Evolutionary conservation across 2,329 filamentous ascomycete genomes (phyloP).

Genomic region (Chalaropsis ovoidea): DNA sequence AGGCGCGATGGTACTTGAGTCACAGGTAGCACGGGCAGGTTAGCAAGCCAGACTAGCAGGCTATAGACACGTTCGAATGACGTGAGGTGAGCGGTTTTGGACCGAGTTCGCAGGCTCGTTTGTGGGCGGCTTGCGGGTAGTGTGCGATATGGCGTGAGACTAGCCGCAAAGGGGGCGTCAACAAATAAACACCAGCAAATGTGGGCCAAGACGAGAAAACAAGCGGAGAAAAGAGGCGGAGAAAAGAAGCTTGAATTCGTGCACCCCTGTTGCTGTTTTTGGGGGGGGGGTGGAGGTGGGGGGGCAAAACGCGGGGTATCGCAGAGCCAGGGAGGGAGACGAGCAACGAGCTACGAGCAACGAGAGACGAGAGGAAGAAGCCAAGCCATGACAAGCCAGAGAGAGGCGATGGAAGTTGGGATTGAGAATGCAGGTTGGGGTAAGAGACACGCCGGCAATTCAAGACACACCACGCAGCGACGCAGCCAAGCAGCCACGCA

Average conservation of each 20-base stretch:
- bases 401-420: background rate
- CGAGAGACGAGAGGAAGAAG: background rate
- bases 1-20: background rate
- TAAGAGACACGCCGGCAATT: background rate
- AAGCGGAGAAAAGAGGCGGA: constrained; percentile 9
- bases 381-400: background rate
- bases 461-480: background rate
- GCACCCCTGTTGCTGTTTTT: background rate
- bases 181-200: constrained; percentile 9
- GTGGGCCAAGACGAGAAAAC: background rate
- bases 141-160: constrained; percentile 3
- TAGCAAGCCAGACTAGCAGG: background rate
- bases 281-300: background rate
- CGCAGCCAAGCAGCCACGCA: constrained; percentile 4
- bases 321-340: background rate
- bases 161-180: constrained; percentile 10
- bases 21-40: constrained; percentile 1
- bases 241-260: constrained; percentile 14
- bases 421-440: background rate
- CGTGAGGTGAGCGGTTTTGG: constrained; percentile 5
- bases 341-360: background rate
- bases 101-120: background rate
- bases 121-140: background rate
- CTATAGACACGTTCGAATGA: background rate
- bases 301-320: constrained; percentile 8